Evolutionary conservation across 495 filamentous ascomycete genomes (phyloP), one percentile per base, ranked within the genome.

Genomic region (Chaetomium fimeti): DNA sequence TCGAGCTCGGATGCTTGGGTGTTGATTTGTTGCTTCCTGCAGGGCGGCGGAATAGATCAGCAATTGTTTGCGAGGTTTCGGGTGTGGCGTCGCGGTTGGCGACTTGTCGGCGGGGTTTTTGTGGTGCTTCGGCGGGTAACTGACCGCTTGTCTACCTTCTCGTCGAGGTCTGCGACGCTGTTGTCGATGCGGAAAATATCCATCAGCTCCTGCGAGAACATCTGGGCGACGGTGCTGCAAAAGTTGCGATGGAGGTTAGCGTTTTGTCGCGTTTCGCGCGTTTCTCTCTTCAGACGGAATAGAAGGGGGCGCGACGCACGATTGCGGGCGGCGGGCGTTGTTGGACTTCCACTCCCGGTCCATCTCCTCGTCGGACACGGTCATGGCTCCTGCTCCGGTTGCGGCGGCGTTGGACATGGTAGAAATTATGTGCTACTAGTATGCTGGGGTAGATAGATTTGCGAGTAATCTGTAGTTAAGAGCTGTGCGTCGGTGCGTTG

Each of bases 131-230:
- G n/a, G 25, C 58, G 58, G 66, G 64, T 29, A 57, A 80, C 88
- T 72, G 82, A 98, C 93, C 93, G 93, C 75, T 91, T 86, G 72
- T 95, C 87, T 49, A 96, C 85, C 61, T 87, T 85, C 69, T 88
- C 83, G 61, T 88, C 85, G 25, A 98, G 83, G 63, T 90, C 84
- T 69, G 89, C 86, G 64, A 97, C 78, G 67, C 86, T 86, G 71
- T 88, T 89, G 68, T 96, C 89, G 69, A 94, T 87, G 68, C 87
- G 84, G 75, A 98, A 98, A 65, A 92, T 88, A 74, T 92, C 90
- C 78, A 95, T 90, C 60, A 98, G 83, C 71, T 90, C 89, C 27
- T 87, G 79, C 36, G 91, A 91, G 81, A 98, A 97, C 61, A 87
- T 89, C 61, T 88, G 88, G 27, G 92, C 93, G 75, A 96, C 87